Conservation (phyloP, 768 basidiomycete species). For the Suillus alpinus region DNA sequence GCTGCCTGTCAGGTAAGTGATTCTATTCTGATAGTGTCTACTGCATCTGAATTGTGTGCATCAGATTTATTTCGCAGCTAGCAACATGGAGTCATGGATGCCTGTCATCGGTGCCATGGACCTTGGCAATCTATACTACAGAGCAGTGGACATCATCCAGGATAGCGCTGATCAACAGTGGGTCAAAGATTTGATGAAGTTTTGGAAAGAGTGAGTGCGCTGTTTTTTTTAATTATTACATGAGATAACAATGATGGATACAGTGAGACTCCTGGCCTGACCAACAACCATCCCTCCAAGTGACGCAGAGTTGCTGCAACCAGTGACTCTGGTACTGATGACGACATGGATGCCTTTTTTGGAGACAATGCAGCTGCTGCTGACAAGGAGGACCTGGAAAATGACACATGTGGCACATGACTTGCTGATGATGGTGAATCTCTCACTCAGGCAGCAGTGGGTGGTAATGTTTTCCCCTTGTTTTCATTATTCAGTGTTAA, state of each 20-base stretch:
- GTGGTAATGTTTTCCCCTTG: not conserved
- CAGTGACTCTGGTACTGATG: not conserved
- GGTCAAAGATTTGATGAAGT: constrained; percentile 6
- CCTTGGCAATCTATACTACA: constrained; percentile 4
- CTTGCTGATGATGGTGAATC: not conserved
- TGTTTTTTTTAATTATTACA: not conserved
- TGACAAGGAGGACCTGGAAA: not conserved
- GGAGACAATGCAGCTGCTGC: not conserved
- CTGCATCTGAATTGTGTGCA: not conserved
- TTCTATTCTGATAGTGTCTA: no score
- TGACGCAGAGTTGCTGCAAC: no score
- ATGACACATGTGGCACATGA: not conserved
- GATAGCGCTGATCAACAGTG: not conserved
- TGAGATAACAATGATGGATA: not conserved
- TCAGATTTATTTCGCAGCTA: not conserved
- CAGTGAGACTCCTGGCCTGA: no score
- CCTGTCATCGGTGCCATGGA: not conserved
- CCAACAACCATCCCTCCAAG: no score
- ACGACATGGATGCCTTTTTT: not conserved
- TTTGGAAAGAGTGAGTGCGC: not conserved
- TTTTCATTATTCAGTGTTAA: not conserved
- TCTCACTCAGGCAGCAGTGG: no score
- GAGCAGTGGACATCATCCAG: not conserved
- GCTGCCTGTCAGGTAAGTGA: not conserved
- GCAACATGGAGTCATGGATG: not conserved